Evolutionary conservation across 129 eudicot species (phyloP), one percentile per base, ranked within the genome.

Genomic region (Ambrosia trifida): DNA sequence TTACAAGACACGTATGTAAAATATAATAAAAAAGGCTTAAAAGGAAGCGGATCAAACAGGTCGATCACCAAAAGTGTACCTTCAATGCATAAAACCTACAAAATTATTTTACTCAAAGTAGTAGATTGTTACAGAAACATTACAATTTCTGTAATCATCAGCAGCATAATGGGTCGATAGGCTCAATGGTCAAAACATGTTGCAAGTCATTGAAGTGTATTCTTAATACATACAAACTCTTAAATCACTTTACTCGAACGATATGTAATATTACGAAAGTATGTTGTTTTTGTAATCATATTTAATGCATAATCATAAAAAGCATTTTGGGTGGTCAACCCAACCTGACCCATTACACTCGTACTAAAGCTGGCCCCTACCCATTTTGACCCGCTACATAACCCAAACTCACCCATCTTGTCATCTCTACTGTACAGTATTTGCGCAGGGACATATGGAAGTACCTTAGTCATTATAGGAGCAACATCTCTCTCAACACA

Each of bases 401-500:
- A 11, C 65, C 65, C 63, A 14, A 14, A 49, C 44, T 40, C 44
- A 54, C 31, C 61, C 61, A 11, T 24, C 7, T 24, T 57, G 16
- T 11, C 65, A 13, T 32, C 3, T 59, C 65, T 59, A 59, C 41
- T 14, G 43, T 32, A 44, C 32, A 50, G 20, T 35, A 12, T 38
- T 38, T 40, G n/a, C 54, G 38, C 19, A 18, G 20, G 32, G 12
- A 68, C 33, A 41, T 18, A 30, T 53, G 32, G 32, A 35, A 80
- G 72, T 73, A 94, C 99, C 99, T 94, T 85, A 45, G 99, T 78
- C 96, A 94, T 88, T 68, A 90, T 84, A 32, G 97, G 99, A 77
- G 99, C 99, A 17, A 94, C 79, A 68, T 94, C 97, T 79, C 72
- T 87, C 69, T 94, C 99, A 75, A 86, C 86, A 73, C 96, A 94